phyloP scores from a whole-genome alignment of 148 eudicot genomes.

The Polygonum aviculare region DNA sequence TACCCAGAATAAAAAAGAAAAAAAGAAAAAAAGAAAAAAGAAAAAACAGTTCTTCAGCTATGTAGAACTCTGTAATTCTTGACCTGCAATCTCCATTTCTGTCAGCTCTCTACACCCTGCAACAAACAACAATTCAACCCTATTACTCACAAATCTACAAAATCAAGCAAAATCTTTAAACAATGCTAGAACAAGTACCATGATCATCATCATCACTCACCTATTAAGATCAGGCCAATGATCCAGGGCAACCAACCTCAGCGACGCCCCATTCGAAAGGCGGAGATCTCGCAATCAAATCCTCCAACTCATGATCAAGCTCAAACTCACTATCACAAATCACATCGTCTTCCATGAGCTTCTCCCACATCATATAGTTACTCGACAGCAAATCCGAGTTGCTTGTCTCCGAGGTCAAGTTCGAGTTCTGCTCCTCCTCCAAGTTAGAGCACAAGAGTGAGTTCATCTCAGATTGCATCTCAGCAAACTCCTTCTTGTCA shows the following conservation, averaged over 20 bases:
- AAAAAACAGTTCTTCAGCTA: neutral
- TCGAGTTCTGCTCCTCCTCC: slow-evolving; percentile 20
- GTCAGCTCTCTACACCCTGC: neutral
- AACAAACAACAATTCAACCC: neutral
- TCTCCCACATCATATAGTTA: slow-evolving; percentile 55
- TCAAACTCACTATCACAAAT: slow-evolving; percentile 29
- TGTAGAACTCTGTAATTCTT: neutral
- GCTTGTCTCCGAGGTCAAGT: slow-evolving; percentile 18
- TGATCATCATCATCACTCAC: neutral
- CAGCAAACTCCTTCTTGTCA: slow-evolving; percentile 20
- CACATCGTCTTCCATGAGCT: slow-evolving; percentile 59
- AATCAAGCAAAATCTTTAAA: neutral
- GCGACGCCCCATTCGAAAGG: neutral
- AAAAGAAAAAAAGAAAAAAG: neutral
- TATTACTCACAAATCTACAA: neutral
- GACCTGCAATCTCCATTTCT: neutral
- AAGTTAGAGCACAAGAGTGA: slow-evolving; percentile 16
- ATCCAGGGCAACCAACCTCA: slow-evolving; percentile 12
- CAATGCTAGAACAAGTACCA: neutral
- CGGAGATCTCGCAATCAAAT: slow-evolving; percentile 30
- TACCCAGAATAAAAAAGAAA: neutral
- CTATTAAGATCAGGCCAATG: neutral
- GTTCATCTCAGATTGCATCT: slow-evolving; percentile 27
- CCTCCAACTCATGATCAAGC: slow-evolving; percentile 33
- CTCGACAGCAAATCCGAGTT: slow-evolving; percentile 28